Evolutionary conservation across 441 rosid genomes (phyloP).

Genomic region (Adansonia grandidieri): DNA sequence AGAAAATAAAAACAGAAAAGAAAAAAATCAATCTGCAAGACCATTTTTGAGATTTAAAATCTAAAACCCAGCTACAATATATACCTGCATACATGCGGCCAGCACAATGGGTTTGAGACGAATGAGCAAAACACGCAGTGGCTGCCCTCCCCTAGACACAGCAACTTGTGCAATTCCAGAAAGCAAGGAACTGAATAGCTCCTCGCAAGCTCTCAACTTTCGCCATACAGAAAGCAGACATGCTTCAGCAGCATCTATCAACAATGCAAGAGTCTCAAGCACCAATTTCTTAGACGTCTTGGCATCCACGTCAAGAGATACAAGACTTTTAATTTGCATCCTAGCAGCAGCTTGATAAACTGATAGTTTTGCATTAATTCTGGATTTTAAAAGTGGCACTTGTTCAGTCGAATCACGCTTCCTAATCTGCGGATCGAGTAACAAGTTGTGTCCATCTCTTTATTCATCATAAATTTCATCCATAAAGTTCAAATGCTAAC

Average conservation of each 20-base stretch:
- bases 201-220: constrained; percentile 87
- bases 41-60: constrained; percentile 12
- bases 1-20: constrained; percentile 15
- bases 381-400: constrained; percentile 77
- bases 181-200: constrained; percentile 80
- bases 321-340: constrained; percentile 78
- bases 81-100: constrained; percentile 88
- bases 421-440: constrained; percentile 66
- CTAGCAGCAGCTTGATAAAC: constrained; percentile 85
- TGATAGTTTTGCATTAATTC: constrained; percentile 78
- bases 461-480: constrained; percentile 10
- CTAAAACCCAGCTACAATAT: constrained; percentile 23
- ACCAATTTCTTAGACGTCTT: constrained; percentile 85
- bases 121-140: constrained; percentile 84
- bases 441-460: background rate
- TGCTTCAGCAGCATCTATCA: constrained; percentile 89
- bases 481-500: constrained; percentile 23
- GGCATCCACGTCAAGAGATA: constrained; percentile 79
- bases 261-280: constrained; percentile 81
- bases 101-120: constrained; percentile 90
- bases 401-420: constrained; percentile 95
- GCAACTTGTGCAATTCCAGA: constrained; percentile 85
- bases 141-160: constrained; percentile 88
- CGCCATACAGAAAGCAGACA: constrained; percentile 95
- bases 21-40: background rate